Evolutionary conservation across 257 asterid species (phyloP), one percentile per base, ranked within the genome.

Genomic region (Scutellaria galericulata): DNA sequence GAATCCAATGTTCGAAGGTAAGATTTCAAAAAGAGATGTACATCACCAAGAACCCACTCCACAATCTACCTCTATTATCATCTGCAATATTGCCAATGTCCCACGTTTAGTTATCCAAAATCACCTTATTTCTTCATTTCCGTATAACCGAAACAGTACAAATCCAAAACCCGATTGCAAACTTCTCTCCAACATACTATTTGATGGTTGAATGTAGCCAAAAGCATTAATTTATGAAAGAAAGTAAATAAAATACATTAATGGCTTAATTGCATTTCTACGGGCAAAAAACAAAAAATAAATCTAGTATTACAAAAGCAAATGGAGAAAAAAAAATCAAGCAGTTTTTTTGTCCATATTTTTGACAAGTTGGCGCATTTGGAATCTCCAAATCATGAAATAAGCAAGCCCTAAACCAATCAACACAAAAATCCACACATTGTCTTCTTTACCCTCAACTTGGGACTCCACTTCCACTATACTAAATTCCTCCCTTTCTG

Each of bases 351-450:
- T 94, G 86, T 88, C 79, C 97, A 94, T 77, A 40, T 73, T 86
- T 1, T 78, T 68, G 24, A 73, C 84, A 46, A 94, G 88, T 13
- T 22, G 77, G 15, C 80, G 73, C 98, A 91, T 91, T 77, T 94
- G 98, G 42, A 91, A 91, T 82, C 96, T 94, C 99, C 98, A 91
- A 35, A 88, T 37, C 82, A 80, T 10, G 89, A 91, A 86, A 76
- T 89, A 89, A 63, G 79, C 81, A 2, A 91, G 69, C 5, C 99
- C 97, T 60, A 91, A 68, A 53, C 97, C 99, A 60, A 94, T 64
- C 82, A 91, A 68, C 15, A 86, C 84, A 68, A 79, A 87, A n/a
- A 94, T 48, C 99, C 97, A 94, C 70, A 87, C 67, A 5, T 75
- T 72, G 51, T 91, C 99, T 24, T 82, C 97, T 60, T 82, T 76